These are phyloP conservation scores for Ganoderma resinaceum DNA, from an alignment of 1,284 basidiomycete species.

Conservation along the genomic window DNA sequence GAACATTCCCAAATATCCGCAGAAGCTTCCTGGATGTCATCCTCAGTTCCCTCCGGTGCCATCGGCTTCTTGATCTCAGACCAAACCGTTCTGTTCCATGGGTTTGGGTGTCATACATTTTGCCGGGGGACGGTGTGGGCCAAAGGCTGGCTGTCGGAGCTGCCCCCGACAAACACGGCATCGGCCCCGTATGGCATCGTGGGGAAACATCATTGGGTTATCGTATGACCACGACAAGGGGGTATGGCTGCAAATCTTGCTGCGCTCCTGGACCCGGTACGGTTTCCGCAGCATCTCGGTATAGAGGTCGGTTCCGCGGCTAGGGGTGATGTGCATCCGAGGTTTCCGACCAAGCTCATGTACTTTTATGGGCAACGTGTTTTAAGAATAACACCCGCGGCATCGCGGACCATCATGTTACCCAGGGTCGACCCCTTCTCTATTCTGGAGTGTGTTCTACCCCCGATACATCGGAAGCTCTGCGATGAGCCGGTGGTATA, in stretches of 20 bases:
- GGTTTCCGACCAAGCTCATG: background rate
- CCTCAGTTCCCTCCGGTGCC: background rate
- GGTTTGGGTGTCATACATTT: background rate
- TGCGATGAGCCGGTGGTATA: background rate
- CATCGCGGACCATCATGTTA: background rate
- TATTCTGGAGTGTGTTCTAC: background rate
- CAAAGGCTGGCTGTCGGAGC: background rate
- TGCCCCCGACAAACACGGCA: background rate
- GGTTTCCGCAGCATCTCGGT: background rate
- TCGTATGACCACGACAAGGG: background rate
- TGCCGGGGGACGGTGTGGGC: background rate
- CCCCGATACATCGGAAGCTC: slow-evolving; percentile 5
- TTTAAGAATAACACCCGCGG: background rate
- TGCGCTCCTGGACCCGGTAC: background rate
- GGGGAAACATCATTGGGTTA: background rate
- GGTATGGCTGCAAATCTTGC: background rate
- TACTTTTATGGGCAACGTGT: background rate
- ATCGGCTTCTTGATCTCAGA: slow-evolving; percentile 8
- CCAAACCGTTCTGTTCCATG: background rate
- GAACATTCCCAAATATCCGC: background rate
- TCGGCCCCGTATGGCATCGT: background rate
- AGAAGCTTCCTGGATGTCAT: background rate
- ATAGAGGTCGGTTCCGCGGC: background rate
- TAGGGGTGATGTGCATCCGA: background rate
- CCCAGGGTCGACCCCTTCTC: background rate